Evolutionary conservation across 73 alveolate species (phyloP), one percentile per base, ranked within the genome.

Genomic region (Durusdinium trenchii): DNA sequence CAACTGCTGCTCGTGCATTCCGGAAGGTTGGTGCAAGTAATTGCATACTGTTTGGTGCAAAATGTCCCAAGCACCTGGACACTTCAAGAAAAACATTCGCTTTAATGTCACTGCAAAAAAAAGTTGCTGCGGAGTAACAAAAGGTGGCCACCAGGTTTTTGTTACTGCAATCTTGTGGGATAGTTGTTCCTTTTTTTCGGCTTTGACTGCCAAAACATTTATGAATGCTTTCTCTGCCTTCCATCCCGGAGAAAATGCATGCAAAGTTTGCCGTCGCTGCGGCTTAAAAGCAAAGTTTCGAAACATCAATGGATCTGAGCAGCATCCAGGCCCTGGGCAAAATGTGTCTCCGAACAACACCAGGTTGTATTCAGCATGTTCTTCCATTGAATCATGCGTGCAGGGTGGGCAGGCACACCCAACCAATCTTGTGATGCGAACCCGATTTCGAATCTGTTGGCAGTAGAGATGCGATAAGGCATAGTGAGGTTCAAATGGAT

Each of bases 251-350:
- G 82, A 69, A 69, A 69, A 69, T 28, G 6, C 50, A 69, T 69
- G 82, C 47, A 69, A 16, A 69, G 9, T 20, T n/a, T 69, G 82
- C 6, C 50, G 82, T 30, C 6, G 50, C 50, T 69, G 82, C 50
- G 82, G 82, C 50, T 12, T 30, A 69, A 69, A 69, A 3, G 82
- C 82, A n/a, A 69, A 69, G 6, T 69, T 69, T 46, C 82, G 82
- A 69, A 69, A 69, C 82, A 69, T 69, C 82, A 69, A n/a, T n/a
- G 82, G 82, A 69, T 69, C 82, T 69, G 82, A 69, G 82, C 82
- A 69, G 30, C 82, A 69, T 7, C 82, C 50, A n/a, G 82, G 82
- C 5, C 82, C 82, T 69, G 82, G 50, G 82, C 82, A 69, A 69
- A 30, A 4, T 9, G 82, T 69, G 82, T 69, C 38, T 46, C 38